Evolutionary conservation across 805 yeast species (phyloP).

Genomic region (Suhomyces canberraensis): DNA sequence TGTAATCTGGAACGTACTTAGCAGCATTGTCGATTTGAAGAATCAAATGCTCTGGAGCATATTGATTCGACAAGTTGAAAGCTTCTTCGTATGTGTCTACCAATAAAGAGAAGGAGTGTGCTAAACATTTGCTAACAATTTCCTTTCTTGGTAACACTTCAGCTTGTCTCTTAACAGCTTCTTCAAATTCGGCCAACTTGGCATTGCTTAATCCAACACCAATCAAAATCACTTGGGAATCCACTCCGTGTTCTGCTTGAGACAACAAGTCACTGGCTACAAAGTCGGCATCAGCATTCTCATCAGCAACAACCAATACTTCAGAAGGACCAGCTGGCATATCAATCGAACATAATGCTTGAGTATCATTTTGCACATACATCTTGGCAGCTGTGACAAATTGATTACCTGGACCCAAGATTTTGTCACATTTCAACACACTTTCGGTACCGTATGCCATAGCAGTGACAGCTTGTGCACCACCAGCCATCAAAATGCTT

Average conservation of each 20-base stretch:
- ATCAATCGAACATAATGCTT: slow-evolving; percentile 92
- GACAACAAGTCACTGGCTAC: slow-evolving; percentile 96
- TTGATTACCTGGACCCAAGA: slow-evolving; percentile 98
- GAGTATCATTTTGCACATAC: slow-evolving; percentile 93
- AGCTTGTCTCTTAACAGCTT: slow-evolving; percentile 84
- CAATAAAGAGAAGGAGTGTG: slow-evolving; percentile 79
- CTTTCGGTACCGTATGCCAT: slow-evolving; percentile 97
- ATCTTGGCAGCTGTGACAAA: slow-evolving; percentile 99
- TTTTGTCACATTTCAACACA: slow-evolving; percentile 92
- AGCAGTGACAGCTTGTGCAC: slow-evolving; percentile 98
- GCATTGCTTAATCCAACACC: slow-evolving; percentile 67
- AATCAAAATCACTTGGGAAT: slow-evolving; percentile 91
- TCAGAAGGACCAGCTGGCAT: slow-evolving; percentile 99
- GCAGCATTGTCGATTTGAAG: slow-evolving; percentile 82
- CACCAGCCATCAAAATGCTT: slow-evolving; percentile 92
- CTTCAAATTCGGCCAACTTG: slow-evolving; percentile 68
- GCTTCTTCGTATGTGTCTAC: slow-evolving; percentile 77
- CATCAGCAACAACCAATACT: slow-evolving; percentile 93
- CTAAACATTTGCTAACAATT: slow-evolving; percentile 86
- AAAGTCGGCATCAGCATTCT: slow-evolving; percentile 83
- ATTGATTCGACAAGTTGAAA: slow-evolving; percentile 77
- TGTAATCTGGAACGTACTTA: slow-evolving; percentile 60
- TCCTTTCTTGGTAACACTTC: slow-evolving; percentile 83
- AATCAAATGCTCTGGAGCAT: slow-evolving; percentile 98
- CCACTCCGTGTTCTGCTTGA: slow-evolving; percentile 98